phyloP scores from a whole-genome alignment of 768 basidiomycete genomes.

The Fomitopsis pulvina region DNA sequence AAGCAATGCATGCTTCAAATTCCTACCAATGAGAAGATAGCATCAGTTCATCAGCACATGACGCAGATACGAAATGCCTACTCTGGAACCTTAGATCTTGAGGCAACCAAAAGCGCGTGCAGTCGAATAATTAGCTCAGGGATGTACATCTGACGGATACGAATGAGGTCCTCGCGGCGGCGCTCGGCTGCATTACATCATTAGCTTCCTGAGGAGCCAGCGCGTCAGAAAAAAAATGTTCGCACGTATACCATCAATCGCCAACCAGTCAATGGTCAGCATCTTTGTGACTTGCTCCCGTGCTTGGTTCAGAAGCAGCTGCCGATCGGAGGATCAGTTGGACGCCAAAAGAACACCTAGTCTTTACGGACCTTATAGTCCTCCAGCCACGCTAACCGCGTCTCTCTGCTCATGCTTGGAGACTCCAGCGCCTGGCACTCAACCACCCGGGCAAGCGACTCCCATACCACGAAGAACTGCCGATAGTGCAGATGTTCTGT shows the following conservation, averaged over 20 bases:
- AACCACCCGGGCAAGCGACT: conserved; percentile 51
- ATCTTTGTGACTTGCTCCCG: conserved; percentile 62
- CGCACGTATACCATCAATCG: conserved; percentile 46
- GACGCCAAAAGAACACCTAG: too few species aligned
- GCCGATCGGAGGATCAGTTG: neutral
- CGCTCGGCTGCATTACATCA: conserved; percentile 32
- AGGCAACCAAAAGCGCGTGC: conserved; percentile 63
- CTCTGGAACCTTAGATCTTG: conserved; percentile 60
- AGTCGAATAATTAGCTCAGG: conserved; percentile 87
- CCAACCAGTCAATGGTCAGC: conserved; percentile 74
- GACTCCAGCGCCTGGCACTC: conserved; percentile 55
- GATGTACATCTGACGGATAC: conserved; percentile 84
- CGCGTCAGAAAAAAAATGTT: neutral
- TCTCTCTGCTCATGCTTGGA: conserved; percentile 52
- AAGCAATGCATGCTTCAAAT: conserved; percentile 67
- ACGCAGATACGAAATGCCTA: conserved; percentile 26
- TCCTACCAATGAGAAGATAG: conserved; percentile 36
- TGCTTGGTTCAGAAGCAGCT: conserved; percentile 59
- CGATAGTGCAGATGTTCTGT: conserved; percentile 75
- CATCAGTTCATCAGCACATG: neutral
- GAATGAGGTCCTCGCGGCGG: conserved; percentile 58
- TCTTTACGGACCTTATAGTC: conserved; percentile 53
- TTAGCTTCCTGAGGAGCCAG: neutral
- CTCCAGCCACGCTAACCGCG: conserved; percentile 50
- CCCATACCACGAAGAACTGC: conserved; percentile 76